These are phyloP conservation scores for Cyberlindnera mississippiensis DNA, from an alignment of 805 yeast genomes.

Conservation along the genomic window DNA sequence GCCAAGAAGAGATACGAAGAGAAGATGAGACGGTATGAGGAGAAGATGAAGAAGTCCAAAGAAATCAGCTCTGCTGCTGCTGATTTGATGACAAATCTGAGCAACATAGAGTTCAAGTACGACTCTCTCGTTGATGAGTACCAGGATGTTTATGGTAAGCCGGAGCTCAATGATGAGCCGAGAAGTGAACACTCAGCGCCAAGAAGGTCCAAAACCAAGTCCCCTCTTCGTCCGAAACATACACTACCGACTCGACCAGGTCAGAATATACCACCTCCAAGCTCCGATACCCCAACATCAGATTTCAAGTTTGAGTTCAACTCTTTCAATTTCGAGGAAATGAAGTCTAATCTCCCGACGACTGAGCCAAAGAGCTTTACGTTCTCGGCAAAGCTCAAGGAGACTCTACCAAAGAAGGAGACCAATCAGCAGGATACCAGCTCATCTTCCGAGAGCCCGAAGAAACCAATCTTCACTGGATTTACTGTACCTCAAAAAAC, in stretches of 20 bases:
- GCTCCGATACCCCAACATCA: background rate
- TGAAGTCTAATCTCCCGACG: slow-evolving; percentile 5
- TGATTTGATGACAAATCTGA: background rate
- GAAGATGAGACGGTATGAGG: slow-evolving; percentile 3
- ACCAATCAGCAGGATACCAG: too few relatives aligned
- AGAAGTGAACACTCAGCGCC: background rate
- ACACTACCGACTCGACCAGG: background rate
- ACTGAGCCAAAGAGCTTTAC: background rate
- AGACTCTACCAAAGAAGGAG: background rate
- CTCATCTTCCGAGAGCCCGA: too few relatives aligned
- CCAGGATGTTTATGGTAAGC: background rate
- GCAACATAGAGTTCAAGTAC: background rate
- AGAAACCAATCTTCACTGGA: too few relatives aligned
- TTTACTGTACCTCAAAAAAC: too few relatives aligned
- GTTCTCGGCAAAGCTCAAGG: slow-evolving; percentile 1
- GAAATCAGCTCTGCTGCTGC: background rate
- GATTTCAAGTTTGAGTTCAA: slow-evolving; percentile 3
- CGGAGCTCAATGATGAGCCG: background rate
- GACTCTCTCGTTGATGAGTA: slow-evolving; percentile 1
- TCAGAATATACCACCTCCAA: background rate
- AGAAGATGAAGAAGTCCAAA: background rate
- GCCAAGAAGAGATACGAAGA: slow-evolving; percentile 19
- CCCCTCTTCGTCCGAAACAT: background rate
- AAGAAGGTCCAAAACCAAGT: background rate
- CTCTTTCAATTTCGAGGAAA: slow-evolving; percentile 5